Conservation (phyloP, 1,284 basidiomycete genomes). For the Porogramme epimiltina region DNA sequence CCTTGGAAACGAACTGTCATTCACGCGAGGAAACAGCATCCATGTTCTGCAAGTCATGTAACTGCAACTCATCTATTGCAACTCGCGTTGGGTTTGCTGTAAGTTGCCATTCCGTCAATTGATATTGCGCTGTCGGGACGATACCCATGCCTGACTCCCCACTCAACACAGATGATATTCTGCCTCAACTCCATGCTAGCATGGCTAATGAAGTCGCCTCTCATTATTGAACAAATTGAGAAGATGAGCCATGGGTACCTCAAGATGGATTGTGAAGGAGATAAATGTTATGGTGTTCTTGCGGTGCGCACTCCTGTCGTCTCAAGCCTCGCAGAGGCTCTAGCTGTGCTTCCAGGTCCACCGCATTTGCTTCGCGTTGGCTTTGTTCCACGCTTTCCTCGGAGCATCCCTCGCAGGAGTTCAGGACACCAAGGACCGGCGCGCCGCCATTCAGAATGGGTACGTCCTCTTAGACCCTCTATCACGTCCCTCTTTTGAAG, state of each 20-base stretch:
- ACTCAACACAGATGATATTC: slow-evolving; percentile 80
- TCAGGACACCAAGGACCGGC: slow-evolving; percentile 86
- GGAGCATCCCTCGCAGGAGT: slow-evolving; percentile 84
- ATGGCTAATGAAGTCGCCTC: slow-evolving; percentile 93
- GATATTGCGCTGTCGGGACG: background rate
- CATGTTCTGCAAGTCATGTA: slow-evolving; percentile 98
- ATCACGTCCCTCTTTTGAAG: slow-evolving; percentile 1
- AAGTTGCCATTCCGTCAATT: slow-evolving; percentile 29
- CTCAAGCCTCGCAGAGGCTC: background rate
- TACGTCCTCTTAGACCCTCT: slow-evolving; percentile 37
- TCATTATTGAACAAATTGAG: slow-evolving; percentile 87
- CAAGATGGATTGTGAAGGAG: slow-evolving; percentile 94
- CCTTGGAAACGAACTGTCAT: slow-evolving; percentile 2
- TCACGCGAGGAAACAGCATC: slow-evolving; percentile 59
- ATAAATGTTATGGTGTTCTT: slow-evolving; percentile 95
- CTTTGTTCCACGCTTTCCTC: slow-evolving; percentile 87
- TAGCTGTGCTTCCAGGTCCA: slow-evolving; percentile 66
- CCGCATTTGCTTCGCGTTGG: slow-evolving; percentile 94
- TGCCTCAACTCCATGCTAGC: slow-evolving; percentile 95
- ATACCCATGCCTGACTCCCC: background rate
- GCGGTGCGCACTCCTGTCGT: slow-evolving; percentile 61
- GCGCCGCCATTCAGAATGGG: slow-evolving; percentile 97
- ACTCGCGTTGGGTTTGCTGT: slow-evolving; percentile 97
- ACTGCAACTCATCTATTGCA: slow-evolving; percentile 98
- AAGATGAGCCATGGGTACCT: slow-evolving; percentile 96